These are phyloP conservation scores for Ilex asprella DNA, from an alignment of 257 asterid genomes.

Conservation along the genomic window DNA sequence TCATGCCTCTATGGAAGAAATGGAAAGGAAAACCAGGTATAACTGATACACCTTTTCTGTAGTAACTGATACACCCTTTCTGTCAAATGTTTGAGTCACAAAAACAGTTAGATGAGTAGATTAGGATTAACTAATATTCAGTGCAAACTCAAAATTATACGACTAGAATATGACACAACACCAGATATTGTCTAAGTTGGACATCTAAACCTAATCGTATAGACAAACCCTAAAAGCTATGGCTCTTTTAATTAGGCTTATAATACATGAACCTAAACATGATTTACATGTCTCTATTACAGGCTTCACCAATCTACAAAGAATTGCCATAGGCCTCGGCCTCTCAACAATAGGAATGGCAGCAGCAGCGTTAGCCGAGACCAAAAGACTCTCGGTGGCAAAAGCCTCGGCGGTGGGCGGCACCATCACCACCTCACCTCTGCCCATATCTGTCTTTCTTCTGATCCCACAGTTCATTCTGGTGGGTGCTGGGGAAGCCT, in stretches of 20 bases:
- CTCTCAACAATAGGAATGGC: slow-evolving; percentile 80
- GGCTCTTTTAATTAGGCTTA: no score
- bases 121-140: no score
- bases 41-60: no score
- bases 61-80: no score
- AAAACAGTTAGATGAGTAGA: no score
- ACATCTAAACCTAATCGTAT: background rate
- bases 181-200: background rate
- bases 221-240: no score
- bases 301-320: slow-evolving; percentile 69
- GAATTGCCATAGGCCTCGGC: slow-evolving; percentile 55
- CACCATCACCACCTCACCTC: slow-evolving; percentile 16
- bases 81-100: no score
- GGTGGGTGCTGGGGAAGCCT: slow-evolving; percentile 86
- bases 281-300: background rate
- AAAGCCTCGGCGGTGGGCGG: slow-evolving; percentile 15
- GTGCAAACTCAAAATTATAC: no score
- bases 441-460: slow-evolving; percentile 64
- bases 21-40: slow-evolving; percentile 77
- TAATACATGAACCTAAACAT: no score
- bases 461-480: slow-evolving; percentile 80
- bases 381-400: slow-evolving; percentile 55
- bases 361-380: slow-evolving; percentile 59
- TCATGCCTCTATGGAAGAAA: slow-evolving; percentile 80
- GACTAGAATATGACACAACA: background rate